Percentiles rank a stretch among this genome's conserved stretches.
Evolutionary conservation across 441 rosid species (phyloP).

Genomic region (Croton setiger): DNA sequence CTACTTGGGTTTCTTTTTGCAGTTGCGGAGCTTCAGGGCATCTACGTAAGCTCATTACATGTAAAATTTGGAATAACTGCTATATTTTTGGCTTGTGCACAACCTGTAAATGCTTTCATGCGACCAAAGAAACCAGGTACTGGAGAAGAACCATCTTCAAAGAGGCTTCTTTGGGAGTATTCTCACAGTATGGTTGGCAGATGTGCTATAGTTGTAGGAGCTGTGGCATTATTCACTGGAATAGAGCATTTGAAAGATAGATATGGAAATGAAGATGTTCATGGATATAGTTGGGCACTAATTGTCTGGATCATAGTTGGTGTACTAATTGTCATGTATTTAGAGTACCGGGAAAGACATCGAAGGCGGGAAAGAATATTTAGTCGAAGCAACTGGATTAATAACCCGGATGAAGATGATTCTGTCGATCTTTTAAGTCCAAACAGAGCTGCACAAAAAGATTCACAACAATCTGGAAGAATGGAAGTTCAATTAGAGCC

Average conservation of each 20-base stretch:
- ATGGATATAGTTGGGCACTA: conserved; percentile 69
- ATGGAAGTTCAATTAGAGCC: conserved; percentile 97
- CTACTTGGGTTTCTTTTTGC: conserved; percentile 90
- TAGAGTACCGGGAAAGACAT: conserved; percentile 63
- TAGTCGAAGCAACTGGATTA: conserved; percentile 71
- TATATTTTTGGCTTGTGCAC: conserved; percentile 65
- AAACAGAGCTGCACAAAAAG: conserved; percentile 44
- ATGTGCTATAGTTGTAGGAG: conserved; percentile 57
- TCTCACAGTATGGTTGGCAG: conserved; percentile 65
- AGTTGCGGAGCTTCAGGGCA: conserved; percentile 88
- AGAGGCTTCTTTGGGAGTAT: conserved; percentile 81
- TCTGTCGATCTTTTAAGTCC: conserved; percentile 68
- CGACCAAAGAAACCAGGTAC: conserved; percentile 67
- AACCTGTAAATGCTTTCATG: conserved; percentile 78
- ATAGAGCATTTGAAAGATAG: conserved; percentile 85
- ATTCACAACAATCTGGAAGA: conserved; percentile 40
- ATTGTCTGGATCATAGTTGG: conserved; percentile 61
- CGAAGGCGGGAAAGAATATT: conserved; percentile 44
- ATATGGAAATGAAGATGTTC: conserved; percentile 71
- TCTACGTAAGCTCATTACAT: conserved; percentile 63
- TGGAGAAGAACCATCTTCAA: conserved; percentile 49
- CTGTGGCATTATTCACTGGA: conserved; percentile 72
- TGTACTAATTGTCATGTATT: conserved; percentile 46
- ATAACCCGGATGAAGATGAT: conserved; percentile 80
- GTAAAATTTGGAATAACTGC: conserved; percentile 82